phyloP scores from a whole-genome alignment of 2,329 filamentous ascomycete species.

The Botrytis aclada region DNA sequence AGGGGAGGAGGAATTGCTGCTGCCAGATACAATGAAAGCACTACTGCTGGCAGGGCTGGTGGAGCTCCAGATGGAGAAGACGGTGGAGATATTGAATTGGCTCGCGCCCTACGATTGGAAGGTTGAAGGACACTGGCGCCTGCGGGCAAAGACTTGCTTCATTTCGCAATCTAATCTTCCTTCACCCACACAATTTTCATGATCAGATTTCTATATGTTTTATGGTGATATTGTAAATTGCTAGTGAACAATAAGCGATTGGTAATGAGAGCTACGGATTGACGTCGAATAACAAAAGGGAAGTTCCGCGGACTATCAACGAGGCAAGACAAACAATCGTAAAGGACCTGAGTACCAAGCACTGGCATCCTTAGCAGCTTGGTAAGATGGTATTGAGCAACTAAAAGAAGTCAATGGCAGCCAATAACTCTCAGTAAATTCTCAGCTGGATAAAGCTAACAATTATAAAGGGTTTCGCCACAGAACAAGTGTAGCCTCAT shows the following conservation, averaged over 20 bases:
- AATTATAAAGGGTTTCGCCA: neutral
- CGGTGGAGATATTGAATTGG: neutral
- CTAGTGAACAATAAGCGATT: neutral
- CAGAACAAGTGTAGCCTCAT: too few relatives aligned
- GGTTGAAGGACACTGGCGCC: neutral
- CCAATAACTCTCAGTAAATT: too few relatives aligned
- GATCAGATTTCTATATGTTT: neutral
- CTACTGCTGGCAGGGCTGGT: neutral
- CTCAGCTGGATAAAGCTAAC: neutral
- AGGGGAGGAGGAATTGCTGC: neutral
- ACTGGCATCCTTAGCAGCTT: neutral
- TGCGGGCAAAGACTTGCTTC: neutral
- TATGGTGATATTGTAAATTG: neutral
- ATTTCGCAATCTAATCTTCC: neutral
- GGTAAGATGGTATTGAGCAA: neutral
- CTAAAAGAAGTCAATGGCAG: neutral
- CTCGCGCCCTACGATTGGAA: neutral
- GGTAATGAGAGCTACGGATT: neutral
- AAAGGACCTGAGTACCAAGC: neutral
- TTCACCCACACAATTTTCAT: neutral
- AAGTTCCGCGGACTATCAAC: neutral
- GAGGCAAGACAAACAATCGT: neutral
- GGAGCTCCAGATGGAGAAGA: neutral
- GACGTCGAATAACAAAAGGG: neutral
- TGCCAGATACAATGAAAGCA: neutral